Base-by-base conservation (phyloP, 192 early-diverging fungal genomes). In the Oehlia diaphana region DNA sequence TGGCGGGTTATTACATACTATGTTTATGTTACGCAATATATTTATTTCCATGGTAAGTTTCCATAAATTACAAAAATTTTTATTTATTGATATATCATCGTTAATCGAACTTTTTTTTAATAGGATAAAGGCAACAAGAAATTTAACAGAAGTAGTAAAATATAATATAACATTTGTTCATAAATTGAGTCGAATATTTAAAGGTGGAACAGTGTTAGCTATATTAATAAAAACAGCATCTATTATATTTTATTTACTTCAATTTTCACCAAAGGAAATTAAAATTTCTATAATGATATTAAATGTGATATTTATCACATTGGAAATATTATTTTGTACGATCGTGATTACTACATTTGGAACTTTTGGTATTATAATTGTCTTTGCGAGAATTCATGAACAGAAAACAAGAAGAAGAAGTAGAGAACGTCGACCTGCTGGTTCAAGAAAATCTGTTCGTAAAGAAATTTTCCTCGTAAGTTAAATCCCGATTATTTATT, bases 31-130 rank as follows among this genome's bases (percentile, higher is more conserved):
- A 69, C 19, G 4, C 67, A 21, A 69, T 69, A 39, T 69, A 42
- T n/a, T 9, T 69, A 37, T 69, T 69, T 42, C 67, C 67, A 9
- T 69, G 67, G 67, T 69, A 69, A 69, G 37, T 37, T 66, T 66
- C 23, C 31, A 12, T 14, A 42, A n/a, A 69, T 39, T 7, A 8
- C n/a, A 10, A 68, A 21, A 42, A 8, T 13, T 14, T 16, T 68
- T 35, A 21, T 37, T 37, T 13, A 21, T 23, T 4, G 6, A 26
- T 44, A 21, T 33, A 19, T 69, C 8, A 6, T 69, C 21, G 8
- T 37, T 69, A 12, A 37, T 68, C 6, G 9, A 6, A 37, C 2
- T 4, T 35, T 12, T 66, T 39, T 68, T 16, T 35, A 16, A 33
- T 68, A 69, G 67, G 67, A 69, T 69, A 39, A 69, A 69, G 21